Percentiles rank a stretch among this genome's conserved stretches.
phyloP scores from a whole-genome alignment of 768 basidiomycete species.

The Boletus rubescentipes region DNA sequence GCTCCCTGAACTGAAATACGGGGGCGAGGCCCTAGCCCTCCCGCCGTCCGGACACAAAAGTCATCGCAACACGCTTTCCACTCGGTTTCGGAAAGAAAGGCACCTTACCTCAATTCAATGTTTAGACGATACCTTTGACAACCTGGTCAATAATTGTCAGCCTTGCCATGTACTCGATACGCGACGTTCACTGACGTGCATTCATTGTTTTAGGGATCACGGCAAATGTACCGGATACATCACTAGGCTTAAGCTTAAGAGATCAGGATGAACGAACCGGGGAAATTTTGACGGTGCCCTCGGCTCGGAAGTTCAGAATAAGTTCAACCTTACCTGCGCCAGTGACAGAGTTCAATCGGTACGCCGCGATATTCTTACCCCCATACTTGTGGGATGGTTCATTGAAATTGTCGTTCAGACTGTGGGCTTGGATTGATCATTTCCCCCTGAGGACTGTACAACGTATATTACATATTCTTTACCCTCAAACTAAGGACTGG shows the following conservation, averaged over 20 bases:
- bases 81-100: slow-evolving; percentile 32
- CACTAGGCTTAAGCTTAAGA: slow-evolving; percentile 22
- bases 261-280: slow-evolving; percentile 29
- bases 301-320: slow-evolving; percentile 30
- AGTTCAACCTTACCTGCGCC: slow-evolving; percentile 25
- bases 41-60: slow-evolving; percentile 35
- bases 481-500: slow-evolving; percentile 44
- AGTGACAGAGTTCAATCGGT: slow-evolving; percentile 35
- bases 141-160: slow-evolving; percentile 31
- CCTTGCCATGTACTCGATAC: neutral
- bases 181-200: slow-evolving; percentile 2
- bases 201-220: slow-evolving; percentile 22
- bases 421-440: slow-evolving; percentile 33
- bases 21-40: slow-evolving; percentile 14
- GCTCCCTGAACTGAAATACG: slow-evolving; percentile 33
- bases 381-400: neutral
- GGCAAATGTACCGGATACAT: slow-evolving; percentile 28
- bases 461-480: slow-evolving; percentile 44
- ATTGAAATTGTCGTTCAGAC: slow-evolving; percentile 13
- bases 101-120: slow-evolving; percentile 32
- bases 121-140: slow-evolving; percentile 28
- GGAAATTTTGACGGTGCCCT: slow-evolving; percentile 33
- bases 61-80: slow-evolving; percentile 34
- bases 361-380: neutral
- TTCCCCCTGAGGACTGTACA: slow-evolving; percentile 35